Base-by-base conservation (phyloP, 106 monocot genomes). In the Acorus calamus region DNA sequence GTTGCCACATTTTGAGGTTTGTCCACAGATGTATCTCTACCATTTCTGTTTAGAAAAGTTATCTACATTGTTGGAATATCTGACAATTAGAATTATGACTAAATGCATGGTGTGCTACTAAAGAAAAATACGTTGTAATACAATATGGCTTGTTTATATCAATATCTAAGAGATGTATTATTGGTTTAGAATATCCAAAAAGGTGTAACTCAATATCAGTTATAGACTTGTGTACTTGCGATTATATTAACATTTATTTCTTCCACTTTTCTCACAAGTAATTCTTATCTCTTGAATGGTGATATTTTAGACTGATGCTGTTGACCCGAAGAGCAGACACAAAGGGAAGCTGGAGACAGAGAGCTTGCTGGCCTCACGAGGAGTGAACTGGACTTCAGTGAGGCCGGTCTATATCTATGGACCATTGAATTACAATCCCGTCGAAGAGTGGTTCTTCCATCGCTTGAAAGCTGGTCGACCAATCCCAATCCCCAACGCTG, bases 391-490 rank as follows among this genome's bases (percentile, higher is more conserved):
- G 84, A 98, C 87, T 47, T 87, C 96, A 11, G 66, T 98, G 57
- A 78, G 96, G 55, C 96, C 96, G 14, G 96, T 96, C 13, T 96
- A 96, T 64, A 96, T 96, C 49, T 96, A 96, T 67, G 96, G 96
- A 7, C 96, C 96, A 4, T 68, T 96, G 60, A 96, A 96, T 58
- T 96, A 96, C 74, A 96, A 96, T 55, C 96, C 96, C 8, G 87
- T 96, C 0, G 96, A 96, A 69, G 96, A 98, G 66, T 98, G 96
- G 96, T 98, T 98, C 80, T 98, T 98, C 76, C 96, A 98, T 62
- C 77, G 96, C 1, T 67, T 98, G 54, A 98, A 88, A 66, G 87
- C 91, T 4, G 87, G 96, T 3, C 79, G 96, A 5, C 96, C 96
- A 11, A 98, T 98, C 74, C 96, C 96, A 9, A 75, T 98, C 50